Base-by-base conservation (phyloP, 2,329 filamentous ascomycete species). In the Talaromyces marneffei region DNA sequence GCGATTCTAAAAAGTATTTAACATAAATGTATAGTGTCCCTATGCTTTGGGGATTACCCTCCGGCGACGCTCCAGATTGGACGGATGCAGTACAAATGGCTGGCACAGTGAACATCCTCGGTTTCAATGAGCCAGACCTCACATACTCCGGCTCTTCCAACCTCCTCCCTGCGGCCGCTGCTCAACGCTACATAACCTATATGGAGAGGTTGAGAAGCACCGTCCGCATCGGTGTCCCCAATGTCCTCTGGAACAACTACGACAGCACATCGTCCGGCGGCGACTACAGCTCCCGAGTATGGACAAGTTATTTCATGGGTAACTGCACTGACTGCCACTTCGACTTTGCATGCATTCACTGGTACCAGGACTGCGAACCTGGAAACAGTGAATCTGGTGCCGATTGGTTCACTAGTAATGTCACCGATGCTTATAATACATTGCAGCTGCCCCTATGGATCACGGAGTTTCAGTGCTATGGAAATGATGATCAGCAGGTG, bases 341-440 rank as follows among this genome's bases (percentile, higher is more conserved):
- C 14, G 73, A 75, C 63, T 75, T 72, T 55, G 64, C 73, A 37
- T 66, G 62, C 14, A 67, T 75, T 23, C 72, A 75, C 54, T 75
- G 71, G 71, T 76, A 75, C 56, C 69, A 71, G 42, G 67, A 63
- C 42, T 8, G 62, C 59, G 1, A 37, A 6, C 31, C 62, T 2
- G 42, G 56, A 3, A 54, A 62, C 40, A 63, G 64, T 1, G 39
- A 61, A 16, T 70, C 71, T 37, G 60, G 68, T 18, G 63, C 61
- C 1, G 68, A 70, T 57, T 74, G 60, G 62, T 75, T 65, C 70
- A 74, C n/a, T 62, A 58, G 65, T 2, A 67, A 74, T 46, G 65
- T 70, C 14, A 65, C 66, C 18, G 46, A 65, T 35, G 59, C 66
- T 63, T 70, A 63, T 42, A 46, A 46, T 2, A 37, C 57, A 23